Base-by-base conservation (phyloP, 1,284 basidiomycete genomes). In the Malassezia vespertilionis region DNA sequence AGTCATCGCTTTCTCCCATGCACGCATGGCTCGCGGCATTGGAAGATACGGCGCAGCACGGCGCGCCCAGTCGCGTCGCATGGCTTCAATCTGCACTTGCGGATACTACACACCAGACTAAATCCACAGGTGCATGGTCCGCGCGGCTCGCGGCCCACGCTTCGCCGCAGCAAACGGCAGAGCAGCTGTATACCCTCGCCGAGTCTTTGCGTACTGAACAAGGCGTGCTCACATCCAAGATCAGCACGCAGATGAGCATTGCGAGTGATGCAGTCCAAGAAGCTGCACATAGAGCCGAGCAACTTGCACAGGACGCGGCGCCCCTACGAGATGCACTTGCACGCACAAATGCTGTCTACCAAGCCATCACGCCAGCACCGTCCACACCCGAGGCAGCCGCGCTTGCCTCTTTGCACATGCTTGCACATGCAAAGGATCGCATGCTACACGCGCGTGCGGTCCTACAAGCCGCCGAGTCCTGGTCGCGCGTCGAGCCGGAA, bases 401-500 rank as follows among this genome's bases (percentile, higher is more conserved):
- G 17, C 42, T 95, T 47, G 81, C 85, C 41, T 77, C 78, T 33
- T 73, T 96, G 8, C 79, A 81, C 46, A 76, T 81, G 35, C 77
- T 95, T 20, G 86, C 93, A 71, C 80, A 78, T 8, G 78, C 87
- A 28, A 90, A 88, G 68, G 75, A 75, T 14, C 78, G 83, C 33
- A 89, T 95, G 85, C 83, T 86, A 60, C 80, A 80, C 2, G 79
- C 86, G 1, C 77, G 86, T 23, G 85, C 84, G 52, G 85, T 91
- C 12, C 72, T 93, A 17, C 78, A 81, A 26, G 88, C 93, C 66
- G 88, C 89, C 18, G 85, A 93, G 74, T 84, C 82, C 54, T 95
- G 90, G 90, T 85, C 83, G 40, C 85, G 85, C 0, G 77, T 96
- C 31, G 90, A 95, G 71, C 77, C 83, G 37, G 90, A 96, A 72